Conservation (phyloP, 805 yeast genomes). For the Yamadazyma nakazawae region DNA sequence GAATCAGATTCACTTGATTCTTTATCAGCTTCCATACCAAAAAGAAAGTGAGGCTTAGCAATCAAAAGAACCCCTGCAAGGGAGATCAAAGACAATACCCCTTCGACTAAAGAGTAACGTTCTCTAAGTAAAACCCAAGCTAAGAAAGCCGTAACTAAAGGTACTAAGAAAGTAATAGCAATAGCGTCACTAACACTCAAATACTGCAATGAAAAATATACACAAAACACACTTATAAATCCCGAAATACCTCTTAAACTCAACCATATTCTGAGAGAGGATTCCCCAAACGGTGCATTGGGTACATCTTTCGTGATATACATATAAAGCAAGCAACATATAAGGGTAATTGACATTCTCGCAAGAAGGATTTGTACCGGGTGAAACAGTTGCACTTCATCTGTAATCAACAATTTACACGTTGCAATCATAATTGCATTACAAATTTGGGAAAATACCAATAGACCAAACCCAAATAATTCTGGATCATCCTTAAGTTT, state of each 20-base stretch:
- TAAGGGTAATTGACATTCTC: slow-evolving; percentile 71
- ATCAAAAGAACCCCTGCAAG: slow-evolving; percentile 74
- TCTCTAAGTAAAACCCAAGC: slow-evolving; percentile 71
- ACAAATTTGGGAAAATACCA: slow-evolving; percentile 64
- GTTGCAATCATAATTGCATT: slow-evolving; percentile 74
- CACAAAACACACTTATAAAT: slow-evolving; percentile 72
- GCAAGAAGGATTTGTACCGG: slow-evolving; percentile 77
- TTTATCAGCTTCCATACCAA: slow-evolving; percentile 41
- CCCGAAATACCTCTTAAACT: slow-evolving; percentile 69
- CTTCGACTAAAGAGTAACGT: slow-evolving; percentile 62
- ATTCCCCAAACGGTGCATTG: slow-evolving; percentile 70
- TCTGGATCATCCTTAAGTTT: background rate
- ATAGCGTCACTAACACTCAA: slow-evolving; percentile 79
- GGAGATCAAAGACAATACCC: slow-evolving; percentile 63
- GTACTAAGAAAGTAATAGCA: slow-evolving; percentile 73
- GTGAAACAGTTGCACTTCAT: slow-evolving; percentile 57
- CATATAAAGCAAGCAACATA: slow-evolving; percentile 58
- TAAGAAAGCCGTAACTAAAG: slow-evolving; percentile 69
- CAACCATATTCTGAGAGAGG: slow-evolving; percentile 50
- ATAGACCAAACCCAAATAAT: slow-evolving; percentile 50
- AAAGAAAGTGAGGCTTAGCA: slow-evolving; percentile 75
- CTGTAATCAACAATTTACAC: slow-evolving; percentile 71
- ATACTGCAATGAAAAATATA: slow-evolving; percentile 71
- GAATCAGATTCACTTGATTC: slow-evolving; percentile 30
- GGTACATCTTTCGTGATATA: slow-evolving; percentile 45